Evolutionary conservation across 306 rosid species (phyloP).

Genomic region (Delonix regia): DNA sequence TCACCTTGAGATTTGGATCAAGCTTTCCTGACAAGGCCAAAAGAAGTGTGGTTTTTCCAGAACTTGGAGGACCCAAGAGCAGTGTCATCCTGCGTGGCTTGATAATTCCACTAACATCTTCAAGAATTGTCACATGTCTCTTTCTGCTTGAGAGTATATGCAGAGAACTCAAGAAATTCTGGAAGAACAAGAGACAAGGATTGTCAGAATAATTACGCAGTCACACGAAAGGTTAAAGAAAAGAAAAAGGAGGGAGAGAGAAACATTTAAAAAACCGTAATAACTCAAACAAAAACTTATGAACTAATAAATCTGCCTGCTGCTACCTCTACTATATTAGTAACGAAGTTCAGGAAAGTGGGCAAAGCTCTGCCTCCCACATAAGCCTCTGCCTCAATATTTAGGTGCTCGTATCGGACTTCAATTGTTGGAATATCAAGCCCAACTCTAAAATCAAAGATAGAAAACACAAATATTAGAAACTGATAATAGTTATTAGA

Average conservation of each 20-base stretch:
- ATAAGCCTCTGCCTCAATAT: conserved; percentile 68
- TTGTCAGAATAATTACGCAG: not conserved
- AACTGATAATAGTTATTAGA: not conserved
- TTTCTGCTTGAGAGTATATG: conserved; percentile 47
- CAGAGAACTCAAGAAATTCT: conserved; percentile 41
- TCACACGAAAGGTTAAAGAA: too few species aligned
- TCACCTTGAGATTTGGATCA: conserved; percentile 62
- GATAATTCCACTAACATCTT: conserved; percentile 68
- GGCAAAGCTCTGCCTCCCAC: conserved; percentile 82
- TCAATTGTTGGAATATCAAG: conserved; percentile 73
- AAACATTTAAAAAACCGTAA: not conserved
- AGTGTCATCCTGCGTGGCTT: conserved; percentile 90
- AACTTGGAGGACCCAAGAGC: conserved; percentile 92
- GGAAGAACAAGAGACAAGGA: not conserved
- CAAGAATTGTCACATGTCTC: conserved; percentile 60
- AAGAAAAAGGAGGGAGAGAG: too few species aligned
- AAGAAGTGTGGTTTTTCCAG: conserved; percentile 86
- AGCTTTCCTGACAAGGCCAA: conserved; percentile 82
- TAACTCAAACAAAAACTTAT: not conserved
- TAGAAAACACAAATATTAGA: not conserved
- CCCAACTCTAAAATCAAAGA: conserved; percentile 59
- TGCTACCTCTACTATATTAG: conserved; percentile 50
- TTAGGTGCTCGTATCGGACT: conserved; percentile 69
- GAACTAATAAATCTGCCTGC: not conserved
- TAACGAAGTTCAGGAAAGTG: conserved; percentile 51